Evolutionary conservation across 2,329 filamentous ascomycete genomes (phyloP), one percentile per base, ranked within the genome.

Genomic region (Stemphylium vesicarium): DNA sequence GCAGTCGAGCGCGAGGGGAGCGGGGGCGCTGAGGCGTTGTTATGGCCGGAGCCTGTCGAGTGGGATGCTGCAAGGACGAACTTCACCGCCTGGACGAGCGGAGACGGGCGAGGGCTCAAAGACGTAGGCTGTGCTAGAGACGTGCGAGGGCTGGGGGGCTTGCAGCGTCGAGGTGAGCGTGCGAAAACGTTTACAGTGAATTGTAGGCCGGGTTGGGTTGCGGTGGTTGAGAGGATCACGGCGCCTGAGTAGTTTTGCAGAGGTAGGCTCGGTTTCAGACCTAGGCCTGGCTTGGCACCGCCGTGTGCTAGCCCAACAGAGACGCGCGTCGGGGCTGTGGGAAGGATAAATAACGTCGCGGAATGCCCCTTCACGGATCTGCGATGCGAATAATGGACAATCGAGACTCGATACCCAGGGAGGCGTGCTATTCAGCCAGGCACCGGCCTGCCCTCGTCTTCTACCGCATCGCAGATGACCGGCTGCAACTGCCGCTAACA

Each of bases 61-160:
- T 68, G 66, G 71, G 65, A 69, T 72, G 68, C 62, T 66, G 63
- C 58, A 62, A 59, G 62, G 64, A 64, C 6, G 5, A 29, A 73
- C 64, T 74, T 76, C 74, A 76, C 73, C 72, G 74, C 73, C 71
- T 71, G 66, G 63, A 60, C 60, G 45, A 62, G 64, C 47, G 50
- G 54, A 50, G 60, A 52, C 57, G 56, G 55, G 31, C 31, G 41
- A 46, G 39, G 56, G 58, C 48, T 59, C 42, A 62, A 54, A 54
- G 57, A 20, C 39, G 51, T 43, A 54, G 44, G 59, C 50, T 56
- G 62, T 57, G 60, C 57, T 51, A 59, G 54, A 41, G 59, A 53
- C 38, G 56, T 52, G 56, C 54, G 48, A 51, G 35, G 56, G 57
- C 61, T 66, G 56, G 54, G 39, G 54, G 18, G 59, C 63, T 18